Evolutionary conservation across 495 filamentous ascomycete genomes (phyloP), one percentile per base, ranked within the genome.

Genomic region (Hapsidospora chrysogenum): DNA sequence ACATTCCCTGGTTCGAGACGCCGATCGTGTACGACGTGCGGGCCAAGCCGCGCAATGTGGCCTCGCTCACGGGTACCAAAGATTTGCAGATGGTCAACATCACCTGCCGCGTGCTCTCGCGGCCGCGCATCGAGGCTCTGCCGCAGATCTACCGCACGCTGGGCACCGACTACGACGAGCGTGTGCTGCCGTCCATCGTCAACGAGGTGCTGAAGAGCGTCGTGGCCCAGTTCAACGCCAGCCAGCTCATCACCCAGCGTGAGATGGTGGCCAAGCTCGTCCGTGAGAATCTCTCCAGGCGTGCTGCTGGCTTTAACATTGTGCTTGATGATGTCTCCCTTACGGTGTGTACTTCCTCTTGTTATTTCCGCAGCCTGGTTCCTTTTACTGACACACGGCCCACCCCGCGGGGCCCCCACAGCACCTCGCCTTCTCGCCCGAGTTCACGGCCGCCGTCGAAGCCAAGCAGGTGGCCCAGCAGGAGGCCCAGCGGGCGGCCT

Each of bases 81-180:
- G 89, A 97, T 59, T 63, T 97, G 54, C 89, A 97, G 69, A 97
- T 97, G 89, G 89, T 97, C 54, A 97, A 97, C 70, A 97, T 97
- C 57, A 97, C 92, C 50, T 97, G 89, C 63, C 92, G 89, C 85
- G 89, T 97, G 33, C 83, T 97, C 36, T 94, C 85, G 29, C 70
- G 82, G 51, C 89, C 89, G 40, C 74, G 80, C 25, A 64, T 96
- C 46, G 72, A 82, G 37, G 80, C 86, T 20, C 75, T 97, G 19
- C 89, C 89, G 4, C 81, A 87, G 55, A 96, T 97, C 45, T 97
- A 95, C 65, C 75, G 89, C 31, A 97, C 89, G 1, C 74, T 97
- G 8, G 89, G 89, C 20, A 77, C 76, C 29, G 89, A 97, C 60
- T 97, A 95, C 55, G 89, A 97, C 42, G 89, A 97, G 70, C 69